Base-by-base conservation (phyloP, 352 stramenopile genomes). In the Aphanomyces astaci region DNA sequence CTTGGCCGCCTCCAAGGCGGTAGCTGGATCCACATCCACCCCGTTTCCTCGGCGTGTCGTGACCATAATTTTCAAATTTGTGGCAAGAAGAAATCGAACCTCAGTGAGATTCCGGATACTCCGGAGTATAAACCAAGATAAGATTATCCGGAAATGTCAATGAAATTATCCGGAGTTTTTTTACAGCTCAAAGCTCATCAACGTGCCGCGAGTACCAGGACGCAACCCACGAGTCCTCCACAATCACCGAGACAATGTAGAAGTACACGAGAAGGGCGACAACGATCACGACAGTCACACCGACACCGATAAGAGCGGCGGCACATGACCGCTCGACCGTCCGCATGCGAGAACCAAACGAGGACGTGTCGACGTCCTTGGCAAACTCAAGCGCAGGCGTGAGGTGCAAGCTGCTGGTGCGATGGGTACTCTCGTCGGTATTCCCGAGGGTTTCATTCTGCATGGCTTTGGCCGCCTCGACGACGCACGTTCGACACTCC, bases 41-140 rank as follows among this genome's bases (percentile, higher is more conserved):
- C 11, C 25, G 4, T 24, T 59, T 0, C 51, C 51, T 30, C 51
- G 51, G 1, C 51, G 51, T 39, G 51, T 59, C 13, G 51, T 59
- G 25, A 59, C 51, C 51, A 59, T 59, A 7, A 22, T 46, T 9
- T 17, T 46, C 19, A 24, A 28, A 15, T 13, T 13, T 13, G 22
- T 59, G 51, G 7, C 11, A 59, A 59, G 51, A 33, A 28, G n/a
- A n/a, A 10, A 55, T 55, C 48, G 48, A 55, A 55, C 28, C 48
- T 55, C 1, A 55, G 13, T 55, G 40, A 49, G 17, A n/a, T 15
- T 49, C 22, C 40, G 22, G 22, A 49, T n/a, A 49, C 15, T 55
- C 48, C 48, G 48, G 48, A 55, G 28, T n/a, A n/a, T n/a, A n/a
- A n/a, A n/a, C n/a, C n/a, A 55, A 30, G 9, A 17, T 46, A 17